Evolutionary conservation across 352 stramenopile genomes (phyloP).

Genomic region (Thalassiosira pacifica): DNA sequence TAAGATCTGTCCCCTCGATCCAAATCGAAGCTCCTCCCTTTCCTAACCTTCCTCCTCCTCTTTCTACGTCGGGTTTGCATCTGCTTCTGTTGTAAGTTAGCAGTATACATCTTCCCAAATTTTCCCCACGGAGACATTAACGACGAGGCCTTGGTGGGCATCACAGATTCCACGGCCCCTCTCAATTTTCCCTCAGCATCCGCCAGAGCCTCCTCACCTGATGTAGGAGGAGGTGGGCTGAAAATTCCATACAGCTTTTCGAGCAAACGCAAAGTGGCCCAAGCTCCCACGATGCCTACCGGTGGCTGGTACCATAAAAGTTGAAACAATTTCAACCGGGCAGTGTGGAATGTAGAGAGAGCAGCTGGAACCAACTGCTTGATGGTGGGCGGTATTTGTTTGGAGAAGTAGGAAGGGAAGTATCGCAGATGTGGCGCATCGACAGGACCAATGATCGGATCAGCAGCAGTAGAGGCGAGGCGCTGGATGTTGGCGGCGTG

Average conservation of each 20-base stretch:
- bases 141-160: too few relatives aligned
- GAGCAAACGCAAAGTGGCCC: conserved; percentile 44
- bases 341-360: conserved; percentile 4
- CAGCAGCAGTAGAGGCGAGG: conserved; percentile 17
- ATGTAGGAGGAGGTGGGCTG: conserved; percentile 23
- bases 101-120: conserved; percentile 8
- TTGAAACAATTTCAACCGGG: conserved; percentile 25
- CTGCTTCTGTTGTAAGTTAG: conserved; percentile 4
- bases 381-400: conserved; percentile 33
- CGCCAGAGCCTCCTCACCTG: conserved; percentile 32
- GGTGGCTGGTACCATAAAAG: conserved; percentile 73
- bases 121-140: conserved; percentile 36
- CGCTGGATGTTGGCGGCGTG: neutral
- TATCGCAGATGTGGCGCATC: conserved; percentile 57
- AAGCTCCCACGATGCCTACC: conserved; percentile 71
- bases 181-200: conserved; percentile 34
- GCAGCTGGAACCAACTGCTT: conserved; percentile 26
- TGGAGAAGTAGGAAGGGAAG: conserved; percentile 59
- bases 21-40: conserved; percentile 68
- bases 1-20: conserved; percentile 73
- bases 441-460: conserved; percentile 35
- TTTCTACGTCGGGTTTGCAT: conserved; percentile 32
- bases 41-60: conserved; percentile 41
- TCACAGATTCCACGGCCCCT: too few relatives aligned
- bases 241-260: conserved; percentile 64